A percentile compares a stretch with the other conserved stretches of the same genome.
Evolutionary conservation across 2,329 filamentous ascomycete species (phyloP).

Genomic region (Monilinia fructigena): DNA sequence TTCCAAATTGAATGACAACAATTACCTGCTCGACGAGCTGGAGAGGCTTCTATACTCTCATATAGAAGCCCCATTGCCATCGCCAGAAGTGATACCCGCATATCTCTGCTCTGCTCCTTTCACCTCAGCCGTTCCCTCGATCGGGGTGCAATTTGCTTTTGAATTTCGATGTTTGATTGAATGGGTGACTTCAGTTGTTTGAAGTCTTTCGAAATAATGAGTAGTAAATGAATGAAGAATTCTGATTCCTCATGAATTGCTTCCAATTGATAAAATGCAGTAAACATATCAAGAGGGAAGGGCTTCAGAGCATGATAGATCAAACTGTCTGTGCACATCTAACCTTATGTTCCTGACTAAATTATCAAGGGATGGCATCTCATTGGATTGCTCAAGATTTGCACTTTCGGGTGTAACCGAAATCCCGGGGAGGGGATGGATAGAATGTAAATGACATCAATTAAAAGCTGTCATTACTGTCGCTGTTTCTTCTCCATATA

Average conservation of each 20-base stretch:
- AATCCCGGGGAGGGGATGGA: neutral
- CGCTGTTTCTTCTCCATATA: neutral
- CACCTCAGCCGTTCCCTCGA: neutral
- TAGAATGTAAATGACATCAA: neutral
- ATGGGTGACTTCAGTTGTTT: neutral
- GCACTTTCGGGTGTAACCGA: slow-evolving; percentile 9
- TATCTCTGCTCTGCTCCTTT: neutral
- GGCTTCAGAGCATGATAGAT: neutral
- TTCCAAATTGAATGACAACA: too few species aligned
- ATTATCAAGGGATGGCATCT: neutral
- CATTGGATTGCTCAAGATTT: slow-evolving; percentile 12
- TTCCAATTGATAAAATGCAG: neutral
- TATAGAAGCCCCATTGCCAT: slow-evolving; percentile 8
- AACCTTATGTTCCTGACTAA: slow-evolving; percentile 15
- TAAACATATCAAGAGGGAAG: neutral
- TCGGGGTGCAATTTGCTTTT: neutral
- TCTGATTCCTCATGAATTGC: neutral
- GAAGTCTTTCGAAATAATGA: neutral
- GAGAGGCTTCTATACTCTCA: neutral
- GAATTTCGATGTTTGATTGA: neutral
- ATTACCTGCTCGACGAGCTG: neutral
- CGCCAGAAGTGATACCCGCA: slow-evolving; percentile 6
- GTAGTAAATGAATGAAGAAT: neutral
- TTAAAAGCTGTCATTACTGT: neutral
- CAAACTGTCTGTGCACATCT: slow-evolving; percentile 2